These are phyloP conservation scores for Jatropha curcas DNA, from an alignment of 345 rosid genomes.

Conservation along the genomic window DNA sequence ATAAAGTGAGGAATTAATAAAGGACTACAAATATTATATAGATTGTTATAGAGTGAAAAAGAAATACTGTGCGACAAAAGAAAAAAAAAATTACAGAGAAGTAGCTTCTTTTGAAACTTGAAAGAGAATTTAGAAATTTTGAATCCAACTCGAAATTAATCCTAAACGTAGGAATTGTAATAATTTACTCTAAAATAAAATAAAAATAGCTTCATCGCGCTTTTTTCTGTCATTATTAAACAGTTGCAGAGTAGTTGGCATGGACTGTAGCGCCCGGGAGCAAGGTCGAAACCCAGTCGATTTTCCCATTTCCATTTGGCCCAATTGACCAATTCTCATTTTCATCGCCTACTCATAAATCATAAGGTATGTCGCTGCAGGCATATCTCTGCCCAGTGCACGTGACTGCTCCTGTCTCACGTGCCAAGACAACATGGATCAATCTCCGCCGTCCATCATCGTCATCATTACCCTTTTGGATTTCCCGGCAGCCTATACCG, in stretches of 20 bases:
- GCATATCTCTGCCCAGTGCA: slow-evolving; percentile 21
- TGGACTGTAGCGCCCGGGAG: slow-evolving; percentile 1
- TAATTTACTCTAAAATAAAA: too few relatives aligned
- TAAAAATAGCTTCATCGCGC: too few relatives aligned
- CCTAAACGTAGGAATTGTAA: too few relatives aligned
- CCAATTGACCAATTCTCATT: neutral
- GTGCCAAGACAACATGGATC: slow-evolving; percentile 13
- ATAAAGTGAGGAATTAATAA: too few relatives aligned
- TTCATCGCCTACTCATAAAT: neutral
- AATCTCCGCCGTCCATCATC: slow-evolving; percentile 20
- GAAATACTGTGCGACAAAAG: too few relatives aligned
- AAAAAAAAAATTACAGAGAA: too few relatives aligned
- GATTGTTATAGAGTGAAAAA: too few relatives aligned
- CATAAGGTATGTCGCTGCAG: slow-evolving; percentile 30
- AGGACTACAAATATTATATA: too few relatives aligned
- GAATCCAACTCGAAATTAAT: too few relatives aligned
- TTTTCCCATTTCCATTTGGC: neutral
- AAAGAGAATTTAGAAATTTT: too few relatives aligned
- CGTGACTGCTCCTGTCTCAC: slow-evolving; percentile 23
- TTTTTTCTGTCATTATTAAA: too few relatives aligned
- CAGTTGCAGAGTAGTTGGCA: neutral
- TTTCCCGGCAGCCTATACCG: slow-evolving; percentile 1
- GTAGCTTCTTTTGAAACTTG: too few relatives aligned
- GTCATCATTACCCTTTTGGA: slow-evolving; percentile 12
- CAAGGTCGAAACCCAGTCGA: neutral